A percentile compares a stretch with the other conserved stretches of the same genome.
Conservation (phyloP, 768 basidiomycete species). For the Piloderma croceum region DNA sequence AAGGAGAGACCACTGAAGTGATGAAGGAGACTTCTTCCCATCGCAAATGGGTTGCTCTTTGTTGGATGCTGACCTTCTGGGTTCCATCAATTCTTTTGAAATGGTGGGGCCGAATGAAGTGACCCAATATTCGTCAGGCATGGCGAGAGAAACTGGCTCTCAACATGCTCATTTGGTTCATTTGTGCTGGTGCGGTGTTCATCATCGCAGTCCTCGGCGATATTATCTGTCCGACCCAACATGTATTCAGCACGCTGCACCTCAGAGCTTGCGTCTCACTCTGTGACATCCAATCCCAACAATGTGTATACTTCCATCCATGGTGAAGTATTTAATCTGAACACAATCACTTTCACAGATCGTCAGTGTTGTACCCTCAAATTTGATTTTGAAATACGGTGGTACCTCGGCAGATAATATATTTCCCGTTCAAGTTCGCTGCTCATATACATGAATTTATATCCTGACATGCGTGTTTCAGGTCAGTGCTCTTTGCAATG, state of each 20-base stretch:
- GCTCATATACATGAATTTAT: slow-evolving; percentile 11
- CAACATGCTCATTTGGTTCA: slow-evolving; percentile 94
- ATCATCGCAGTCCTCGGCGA: slow-evolving; percentile 84
- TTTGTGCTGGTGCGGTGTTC: slow-evolving; percentile 84
- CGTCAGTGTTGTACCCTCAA: slow-evolving; percentile 68
- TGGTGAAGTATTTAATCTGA: slow-evolving; percentile 93
- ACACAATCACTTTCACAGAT: slow-evolving; percentile 52
- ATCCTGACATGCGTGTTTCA: slow-evolving; percentile 19
- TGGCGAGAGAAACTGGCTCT: slow-evolving; percentile 97
- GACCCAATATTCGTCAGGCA: slow-evolving; percentile 87
- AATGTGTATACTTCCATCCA: slow-evolving; percentile 80
- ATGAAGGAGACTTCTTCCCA: slow-evolving; percentile 78
- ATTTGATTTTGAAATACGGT: slow-evolving; percentile 78
- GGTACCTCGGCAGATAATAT: slow-evolving; percentile 67
- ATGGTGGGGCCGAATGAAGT: slow-evolving; percentile 87
- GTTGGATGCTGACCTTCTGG: slow-evolving; percentile 92
- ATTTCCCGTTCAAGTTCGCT: slow-evolving; percentile 88
- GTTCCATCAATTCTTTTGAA: slow-evolving; percentile 66
- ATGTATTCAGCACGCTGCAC: slow-evolving; percentile 76
- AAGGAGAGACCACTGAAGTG: slow-evolving; percentile 85
- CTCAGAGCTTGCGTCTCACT: slow-evolving; percentile 71
- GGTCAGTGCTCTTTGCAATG: slow-evolving; percentile 93
- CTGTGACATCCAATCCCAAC: slow-evolving; percentile 54
- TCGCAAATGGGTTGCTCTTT: slow-evolving; percentile 80
- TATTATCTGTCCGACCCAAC: slow-evolving; percentile 91